These are phyloP conservation scores for Teunomyces barrocoloradensis DNA, from an alignment of 805 yeast genomes.

Conservation along the genomic window DNA sequence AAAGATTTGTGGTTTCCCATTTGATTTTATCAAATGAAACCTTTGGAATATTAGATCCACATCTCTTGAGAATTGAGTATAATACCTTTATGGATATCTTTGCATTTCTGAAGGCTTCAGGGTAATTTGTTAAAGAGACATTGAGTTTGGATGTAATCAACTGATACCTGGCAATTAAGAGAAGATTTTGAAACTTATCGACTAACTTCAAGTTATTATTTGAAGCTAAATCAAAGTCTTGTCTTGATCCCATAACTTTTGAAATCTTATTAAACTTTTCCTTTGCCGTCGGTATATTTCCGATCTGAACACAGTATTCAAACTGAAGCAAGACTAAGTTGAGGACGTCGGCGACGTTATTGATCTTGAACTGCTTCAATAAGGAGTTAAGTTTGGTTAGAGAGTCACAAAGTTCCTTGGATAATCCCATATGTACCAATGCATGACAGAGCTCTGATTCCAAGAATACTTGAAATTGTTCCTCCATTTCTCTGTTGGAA, in stretches of 20 bases:
- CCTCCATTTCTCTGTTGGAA: background rate
- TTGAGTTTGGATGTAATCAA: slow-evolving; percentile 25
- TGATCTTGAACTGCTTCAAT: slow-evolving; percentile 11
- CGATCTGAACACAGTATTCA: slow-evolving; percentile 19
- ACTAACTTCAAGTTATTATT: slow-evolving; percentile 11
- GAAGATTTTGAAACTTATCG: slow-evolving; percentile 24
- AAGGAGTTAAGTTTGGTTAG: slow-evolving; percentile 14
- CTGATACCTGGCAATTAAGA: slow-evolving; percentile 37
- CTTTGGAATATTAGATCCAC: slow-evolving; percentile 17
- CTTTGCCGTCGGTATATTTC: slow-evolving; percentile 17
- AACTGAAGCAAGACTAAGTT: slow-evolving; percentile 30
- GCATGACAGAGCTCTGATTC: slow-evolving; percentile 13
- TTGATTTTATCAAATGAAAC: slow-evolving; percentile 24
- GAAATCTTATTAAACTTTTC: slow-evolving; percentile 23
- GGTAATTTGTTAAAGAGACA: slow-evolving; percentile 13
- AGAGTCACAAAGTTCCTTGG: slow-evolving; percentile 12
- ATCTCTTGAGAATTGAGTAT: slow-evolving; percentile 50
- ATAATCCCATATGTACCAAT: slow-evolving; percentile 4
- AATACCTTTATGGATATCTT: slow-evolving; percentile 52
- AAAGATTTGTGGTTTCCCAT: slow-evolving; percentile 32
- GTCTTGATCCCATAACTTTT: slow-evolving; percentile 22
- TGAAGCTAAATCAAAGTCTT: slow-evolving; percentile 25
- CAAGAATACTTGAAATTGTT: slow-evolving; percentile 6
- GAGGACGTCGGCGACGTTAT: slow-evolving; percentile 14
- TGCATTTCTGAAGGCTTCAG: slow-evolving; percentile 35